A percentile compares a stretch with the other conserved stretches of the same genome.
Conservation (phyloP, 306 rosid genomes). For the Sicyos baderoa region DNA sequence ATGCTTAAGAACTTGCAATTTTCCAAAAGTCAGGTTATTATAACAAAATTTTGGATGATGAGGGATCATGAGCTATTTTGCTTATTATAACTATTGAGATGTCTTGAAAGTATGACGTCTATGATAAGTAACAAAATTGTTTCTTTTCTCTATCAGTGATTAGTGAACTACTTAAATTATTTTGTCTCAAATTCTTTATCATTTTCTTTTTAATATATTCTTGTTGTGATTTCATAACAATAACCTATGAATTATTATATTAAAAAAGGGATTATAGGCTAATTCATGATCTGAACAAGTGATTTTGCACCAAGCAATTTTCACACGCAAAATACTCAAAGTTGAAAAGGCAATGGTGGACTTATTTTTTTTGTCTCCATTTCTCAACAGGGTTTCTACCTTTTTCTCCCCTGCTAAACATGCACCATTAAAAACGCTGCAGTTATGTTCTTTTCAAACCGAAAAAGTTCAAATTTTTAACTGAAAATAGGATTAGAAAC, state of each 20-base stretch:
- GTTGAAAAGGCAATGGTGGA: neutral
- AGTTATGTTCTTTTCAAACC: neutral
- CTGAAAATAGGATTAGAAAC: neutral
- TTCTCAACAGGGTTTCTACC: neutral
- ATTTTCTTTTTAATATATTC: too few relatives aligned
- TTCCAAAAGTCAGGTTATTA: neutral
- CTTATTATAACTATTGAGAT: too few relatives aligned
- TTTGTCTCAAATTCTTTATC: too few relatives aligned
- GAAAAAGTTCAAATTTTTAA: neutral
- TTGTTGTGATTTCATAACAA: too few relatives aligned
- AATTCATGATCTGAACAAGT: neutral
- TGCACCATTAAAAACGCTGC: neutral
- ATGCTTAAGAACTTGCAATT: neutral
- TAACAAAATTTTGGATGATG: too few relatives aligned
- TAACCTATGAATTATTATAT: too few relatives aligned
- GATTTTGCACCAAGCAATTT: neutral
- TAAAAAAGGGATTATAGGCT: too few relatives aligned
- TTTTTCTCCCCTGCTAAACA: neutral
- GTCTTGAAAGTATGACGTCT: too few relatives aligned
- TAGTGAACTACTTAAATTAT: too few relatives aligned
- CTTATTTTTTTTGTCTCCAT: neutral
- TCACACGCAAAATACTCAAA: neutral
- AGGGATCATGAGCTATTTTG: too few relatives aligned
- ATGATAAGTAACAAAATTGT: too few relatives aligned
- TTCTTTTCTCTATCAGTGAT: too few relatives aligned